phyloP scores from a whole-genome alignment of 202 grass and related monocot species.

The Sporobolus alterniflorus region DNA sequence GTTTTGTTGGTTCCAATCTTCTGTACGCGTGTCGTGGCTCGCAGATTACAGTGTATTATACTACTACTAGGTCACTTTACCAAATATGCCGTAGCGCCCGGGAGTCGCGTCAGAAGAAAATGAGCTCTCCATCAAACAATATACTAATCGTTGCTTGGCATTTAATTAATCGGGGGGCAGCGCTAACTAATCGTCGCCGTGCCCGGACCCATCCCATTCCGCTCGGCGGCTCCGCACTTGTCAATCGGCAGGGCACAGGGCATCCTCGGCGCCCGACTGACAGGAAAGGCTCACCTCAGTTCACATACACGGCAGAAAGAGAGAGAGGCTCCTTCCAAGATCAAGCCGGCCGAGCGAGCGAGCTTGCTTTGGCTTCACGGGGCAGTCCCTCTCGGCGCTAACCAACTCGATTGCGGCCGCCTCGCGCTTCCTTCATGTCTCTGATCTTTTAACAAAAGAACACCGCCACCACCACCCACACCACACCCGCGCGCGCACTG shows the following conservation, averaged over 20 bases:
- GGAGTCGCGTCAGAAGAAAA: neutral
- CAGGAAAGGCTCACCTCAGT: conserved; percentile 32
- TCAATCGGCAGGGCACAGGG: neutral
- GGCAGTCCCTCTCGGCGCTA: conserved; percentile 54
- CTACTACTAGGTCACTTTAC: neutral
- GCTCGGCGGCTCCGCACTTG: neutral
- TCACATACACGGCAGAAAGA: neutral
- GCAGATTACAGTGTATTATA: no score
- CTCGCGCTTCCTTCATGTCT: neutral
- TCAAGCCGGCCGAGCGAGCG: neutral
- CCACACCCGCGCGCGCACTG: neutral
- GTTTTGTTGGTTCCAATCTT: no score
- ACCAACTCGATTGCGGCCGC: conserved; percentile 37
- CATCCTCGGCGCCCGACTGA: neutral
- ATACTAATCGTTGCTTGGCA: conserved; percentile 30
- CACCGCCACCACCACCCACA: neutral
- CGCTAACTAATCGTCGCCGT: conserved; percentile 31
- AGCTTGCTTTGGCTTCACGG: conserved; percentile 58
- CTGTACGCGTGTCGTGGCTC: no score
- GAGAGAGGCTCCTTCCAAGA: neutral
- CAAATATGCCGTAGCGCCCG: neutral
- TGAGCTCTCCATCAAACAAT: neutral
- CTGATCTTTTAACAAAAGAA: neutral
- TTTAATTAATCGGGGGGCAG: conserved; percentile 18
- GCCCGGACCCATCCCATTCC: neutral